Conservation (phyloP, 2,329 filamentous ascomycete species). For the Scleromitrula shiraiana region DNA sequence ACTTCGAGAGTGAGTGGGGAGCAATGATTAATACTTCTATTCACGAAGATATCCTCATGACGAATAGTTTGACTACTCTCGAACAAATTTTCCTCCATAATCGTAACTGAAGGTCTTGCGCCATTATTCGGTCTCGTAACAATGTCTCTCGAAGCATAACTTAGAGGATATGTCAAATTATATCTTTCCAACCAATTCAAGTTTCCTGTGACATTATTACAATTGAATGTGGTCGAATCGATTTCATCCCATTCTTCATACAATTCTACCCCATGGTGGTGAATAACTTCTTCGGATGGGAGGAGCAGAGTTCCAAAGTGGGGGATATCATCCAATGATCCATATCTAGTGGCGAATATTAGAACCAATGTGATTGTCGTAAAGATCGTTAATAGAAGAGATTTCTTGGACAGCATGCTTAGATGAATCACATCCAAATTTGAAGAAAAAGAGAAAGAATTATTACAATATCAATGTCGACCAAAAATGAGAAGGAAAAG, state of each 20-base stretch:
- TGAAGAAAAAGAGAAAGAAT: background rate
- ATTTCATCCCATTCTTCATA: background rate
- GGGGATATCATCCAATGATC: background rate
- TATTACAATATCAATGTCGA: no score
- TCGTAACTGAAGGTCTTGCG: conserved; percentile 19
- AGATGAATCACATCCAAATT: background rate
- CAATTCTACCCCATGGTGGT: background rate
- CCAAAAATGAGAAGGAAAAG: background rate
- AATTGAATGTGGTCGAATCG: background rate
- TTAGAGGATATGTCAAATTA: conserved; percentile 24
- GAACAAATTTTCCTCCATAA: conserved; percentile 24
- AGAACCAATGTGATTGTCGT: background rate
- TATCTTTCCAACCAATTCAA: conserved; percentile 13
- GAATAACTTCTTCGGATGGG: no score
- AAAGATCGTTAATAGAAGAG: background rate
- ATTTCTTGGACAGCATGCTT: background rate
- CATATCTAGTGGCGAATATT: background rate
- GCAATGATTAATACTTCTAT: conserved; percentile 16
- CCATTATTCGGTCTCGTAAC: conserved; percentile 14
- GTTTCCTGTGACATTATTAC: background rate
- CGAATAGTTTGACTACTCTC: conserved; percentile 17
- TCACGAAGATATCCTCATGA: conserved; percentile 15
- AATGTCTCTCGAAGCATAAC: conserved; percentile 26
- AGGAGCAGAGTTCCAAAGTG: no score
- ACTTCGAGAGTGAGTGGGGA: conserved; percentile 24